Evolutionary conservation across 75 land plant species (phyloP).

Genomic region (Picea sitchensis): DNA sequence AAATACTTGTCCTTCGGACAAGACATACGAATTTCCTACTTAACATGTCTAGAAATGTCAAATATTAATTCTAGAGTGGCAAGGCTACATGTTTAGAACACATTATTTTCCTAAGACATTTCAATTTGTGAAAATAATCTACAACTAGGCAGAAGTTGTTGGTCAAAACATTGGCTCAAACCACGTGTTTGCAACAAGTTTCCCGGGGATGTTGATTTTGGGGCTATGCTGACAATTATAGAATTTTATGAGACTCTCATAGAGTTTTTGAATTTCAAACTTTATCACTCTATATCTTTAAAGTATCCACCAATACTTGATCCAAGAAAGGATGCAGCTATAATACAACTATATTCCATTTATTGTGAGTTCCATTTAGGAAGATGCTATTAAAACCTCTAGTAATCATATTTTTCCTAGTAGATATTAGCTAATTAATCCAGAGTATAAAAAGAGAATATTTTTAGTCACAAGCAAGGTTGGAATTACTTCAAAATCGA

Average conservation of each 20-base stretch:
- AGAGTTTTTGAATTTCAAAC: constrained; percentile 77
- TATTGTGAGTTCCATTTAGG: constrained; percentile 10
- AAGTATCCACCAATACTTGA: constrained; percentile 94
- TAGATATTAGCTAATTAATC: constrained; percentile 29
- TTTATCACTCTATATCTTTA: constrained; percentile 76
- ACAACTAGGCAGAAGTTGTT: constrained; percentile 90
- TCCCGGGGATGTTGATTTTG: constrained; percentile 85
- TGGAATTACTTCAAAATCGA: too few species aligned
- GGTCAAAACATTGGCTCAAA: constrained; percentile 91
- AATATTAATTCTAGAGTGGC: constrained; percentile 95
- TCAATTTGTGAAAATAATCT: constrained; percentile 88
- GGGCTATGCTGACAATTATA: constrained; percentile 77
- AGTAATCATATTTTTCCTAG: background rate
- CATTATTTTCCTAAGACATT: constrained; percentile 78
- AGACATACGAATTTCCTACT: constrained; percentile 52
- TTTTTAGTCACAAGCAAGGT: too few species aligned
- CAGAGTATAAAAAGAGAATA: constrained; percentile 17
- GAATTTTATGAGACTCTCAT: constrained; percentile 94
- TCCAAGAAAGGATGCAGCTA: constrained; percentile 69
- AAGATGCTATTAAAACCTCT: background rate
- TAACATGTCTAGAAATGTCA: constrained; percentile 76
- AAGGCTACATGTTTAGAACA: constrained; percentile 78
- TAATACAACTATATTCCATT: constrained; percentile 86
- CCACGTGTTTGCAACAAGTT: constrained; percentile 95
- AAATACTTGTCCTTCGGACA: constrained; percentile 42